A percentile compares a stretch with the other conserved stretches of the same genome.
Conservation (phyloP, 163 green algal species). For the Coccomyxa subellipsoidea region DNA sequence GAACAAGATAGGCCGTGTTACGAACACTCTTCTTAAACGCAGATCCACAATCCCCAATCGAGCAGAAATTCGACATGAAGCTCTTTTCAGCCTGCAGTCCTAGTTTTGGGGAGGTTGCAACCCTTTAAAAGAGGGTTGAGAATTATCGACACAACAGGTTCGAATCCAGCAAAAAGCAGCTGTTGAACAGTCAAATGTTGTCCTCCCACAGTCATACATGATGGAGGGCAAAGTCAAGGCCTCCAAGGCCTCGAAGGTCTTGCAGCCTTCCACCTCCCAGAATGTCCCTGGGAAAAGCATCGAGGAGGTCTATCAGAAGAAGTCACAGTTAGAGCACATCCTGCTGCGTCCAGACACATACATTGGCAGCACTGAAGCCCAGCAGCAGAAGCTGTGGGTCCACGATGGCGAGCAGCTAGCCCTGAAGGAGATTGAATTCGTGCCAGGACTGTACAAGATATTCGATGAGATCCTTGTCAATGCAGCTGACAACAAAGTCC, state of each 20-base stretch:
- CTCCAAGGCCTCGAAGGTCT: constrained; percentile 3
- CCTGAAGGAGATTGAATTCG: constrained; percentile 65
- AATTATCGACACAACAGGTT: too few relatives aligned
- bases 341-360: constrained; percentile 98
- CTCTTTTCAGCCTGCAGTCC: too few relatives aligned
- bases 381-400: constrained; percentile 81
- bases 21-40: too few relatives aligned
- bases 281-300: constrained; percentile 39
- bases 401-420: constrained; percentile 82
- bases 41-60: too few relatives aligned
- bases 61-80: too few relatives aligned
- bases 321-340: constrained; percentile 98
- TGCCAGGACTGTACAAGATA: constrained; percentile 99
- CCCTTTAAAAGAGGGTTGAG: too few relatives aligned
- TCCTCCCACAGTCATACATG: too few relatives aligned
- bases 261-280: constrained; percentile 9
- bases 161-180: too few relatives aligned
- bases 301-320: constrained; percentile 98
- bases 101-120: too few relatives aligned
- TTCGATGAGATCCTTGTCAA: constrained; percentile 99
- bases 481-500: constrained; percentile 95
- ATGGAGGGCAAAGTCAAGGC: constrained; percentile 4
- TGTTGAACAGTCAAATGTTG: too few relatives aligned
- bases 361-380: constrained; percentile 68
- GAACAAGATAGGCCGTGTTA: too few relatives aligned